phyloP scores from a whole-genome alignment of 2,329 filamentous ascomycete genomes.

The Magnaporthiopsis incrustans region DNA sequence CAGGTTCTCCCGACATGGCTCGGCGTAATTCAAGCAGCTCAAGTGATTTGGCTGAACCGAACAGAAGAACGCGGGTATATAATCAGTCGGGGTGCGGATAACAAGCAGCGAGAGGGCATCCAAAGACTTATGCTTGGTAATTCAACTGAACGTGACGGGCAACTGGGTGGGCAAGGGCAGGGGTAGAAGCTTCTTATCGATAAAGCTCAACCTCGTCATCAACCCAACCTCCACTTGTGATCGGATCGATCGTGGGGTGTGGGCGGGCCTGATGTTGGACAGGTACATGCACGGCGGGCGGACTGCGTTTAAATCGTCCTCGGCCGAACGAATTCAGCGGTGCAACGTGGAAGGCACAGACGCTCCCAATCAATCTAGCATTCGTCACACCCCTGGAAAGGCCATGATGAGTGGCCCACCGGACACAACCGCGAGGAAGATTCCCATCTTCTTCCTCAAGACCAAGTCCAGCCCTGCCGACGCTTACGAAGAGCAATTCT shows the following conservation, averaged over 20 bases:
- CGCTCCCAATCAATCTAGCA: neutral
- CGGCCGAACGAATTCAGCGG: neutral
- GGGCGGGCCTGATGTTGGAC: neutral
- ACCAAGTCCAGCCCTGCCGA: slow-evolving; percentile 66
- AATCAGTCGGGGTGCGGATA: neutral
- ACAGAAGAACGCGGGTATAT: too few relatives aligned
- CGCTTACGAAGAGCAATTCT: slow-evolving; percentile 63
- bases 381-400: neutral
- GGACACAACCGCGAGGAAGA: slow-evolving; percentile 10
- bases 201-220: slow-evolving; percentile 16
- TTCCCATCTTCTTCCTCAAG: slow-evolving; percentile 66
- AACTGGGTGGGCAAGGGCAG: neutral
- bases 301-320: neutral
- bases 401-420: neutral
- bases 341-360: neutral
- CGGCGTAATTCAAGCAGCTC: neutral
- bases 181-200: slow-evolving; percentile 21
- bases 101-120: too few relatives aligned
- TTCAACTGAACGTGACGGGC: neutral
- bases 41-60: neutral
- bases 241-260: neutral
- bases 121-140: neutral
- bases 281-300: neutral
- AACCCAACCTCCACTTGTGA: neutral
- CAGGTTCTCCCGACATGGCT: slow-evolving; percentile 19